phyloP scores from a whole-genome alignment of 371 early-diverging fungal species.

The Syncephalastrum racemosum region DNA sequence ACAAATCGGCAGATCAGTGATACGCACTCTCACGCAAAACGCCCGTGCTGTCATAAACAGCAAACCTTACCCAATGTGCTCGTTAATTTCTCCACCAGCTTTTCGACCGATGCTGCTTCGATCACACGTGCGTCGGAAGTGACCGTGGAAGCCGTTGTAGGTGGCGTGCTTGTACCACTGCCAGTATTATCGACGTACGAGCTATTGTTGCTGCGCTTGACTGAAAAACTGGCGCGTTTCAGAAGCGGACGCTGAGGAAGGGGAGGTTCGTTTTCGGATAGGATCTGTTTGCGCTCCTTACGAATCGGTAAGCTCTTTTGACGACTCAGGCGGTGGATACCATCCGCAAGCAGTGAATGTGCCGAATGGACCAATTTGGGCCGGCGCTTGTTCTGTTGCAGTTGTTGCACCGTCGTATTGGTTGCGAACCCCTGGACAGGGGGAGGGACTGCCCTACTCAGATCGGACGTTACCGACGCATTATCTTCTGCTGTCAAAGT shows the following conservation, averaged over 20 bases:
- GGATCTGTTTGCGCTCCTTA: background rate
- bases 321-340: constrained; percentile 10
- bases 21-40: background rate
- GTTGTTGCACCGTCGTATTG: constrained; percentile 9
- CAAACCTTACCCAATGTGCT: constrained; percentile 49
- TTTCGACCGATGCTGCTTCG: constrained; percentile 65
- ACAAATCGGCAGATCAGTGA: background rate
- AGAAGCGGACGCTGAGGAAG: background rate
- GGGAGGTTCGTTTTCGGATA: no score
- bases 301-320: constrained; percentile 16
- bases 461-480: no score
- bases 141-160: no score
- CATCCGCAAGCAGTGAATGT: constrained; percentile 11
- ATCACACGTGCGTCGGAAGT: constrained; percentile 23
- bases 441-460: no score
- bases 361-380: constrained; percentile 18
- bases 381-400: constrained; percentile 12
- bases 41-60: no score
- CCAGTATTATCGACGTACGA: constrained; percentile 1
- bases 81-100: constrained; percentile 64
- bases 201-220: constrained; percentile 5
- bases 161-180: constrained; percentile 1
- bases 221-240: constrained; percentile 15
- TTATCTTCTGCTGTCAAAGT: no score
- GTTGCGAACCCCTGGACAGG: constrained; percentile 14